Conservation (phyloP, 805 yeast species). For the Starmerella bacillaris region DNA sequence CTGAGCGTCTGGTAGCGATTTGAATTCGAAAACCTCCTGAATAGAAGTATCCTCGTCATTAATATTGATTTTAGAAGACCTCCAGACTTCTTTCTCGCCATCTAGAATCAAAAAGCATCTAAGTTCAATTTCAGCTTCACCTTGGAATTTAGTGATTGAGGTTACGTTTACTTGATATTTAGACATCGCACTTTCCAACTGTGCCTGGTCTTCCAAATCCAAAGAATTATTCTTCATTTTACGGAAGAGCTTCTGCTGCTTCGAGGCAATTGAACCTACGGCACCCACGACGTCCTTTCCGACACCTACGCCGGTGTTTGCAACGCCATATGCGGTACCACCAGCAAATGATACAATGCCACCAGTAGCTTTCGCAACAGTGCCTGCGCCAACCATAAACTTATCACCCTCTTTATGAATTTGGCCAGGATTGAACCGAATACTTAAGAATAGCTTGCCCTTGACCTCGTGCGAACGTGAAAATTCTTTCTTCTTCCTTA, state of each 20-base stretch:
- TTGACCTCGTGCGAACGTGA: conserved; percentile 31
- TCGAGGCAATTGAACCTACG: conserved; percentile 26
- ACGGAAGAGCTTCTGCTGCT: conserved; percentile 26
- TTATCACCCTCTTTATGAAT: conserved; percentile 23
- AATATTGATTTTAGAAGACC: conserved; percentile 42
- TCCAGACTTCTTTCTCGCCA: conserved; percentile 40
- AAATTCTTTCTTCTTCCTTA: conserved; percentile 27
- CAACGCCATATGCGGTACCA: conserved; percentile 32
- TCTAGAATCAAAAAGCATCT: conserved; percentile 26
- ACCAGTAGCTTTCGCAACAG: conserved; percentile 16
- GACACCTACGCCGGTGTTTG: conserved; percentile 27
- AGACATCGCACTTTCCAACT: conserved; percentile 10
- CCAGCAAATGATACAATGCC: conserved; percentile 13
- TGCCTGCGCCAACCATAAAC: conserved; percentile 12
- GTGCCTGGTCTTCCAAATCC: conserved; percentile 7
- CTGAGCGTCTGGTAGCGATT: conserved; percentile 42
- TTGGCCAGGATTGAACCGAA: conserved; percentile 55
- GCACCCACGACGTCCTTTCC: conserved; percentile 34
- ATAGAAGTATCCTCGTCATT: conserved; percentile 26
- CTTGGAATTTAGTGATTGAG: conserved; percentile 15
- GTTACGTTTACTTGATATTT: conserved; percentile 12
- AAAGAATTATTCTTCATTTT: conserved; percentile 25
- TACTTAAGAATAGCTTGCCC: conserved; percentile 44
- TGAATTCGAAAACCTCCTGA: conserved; percentile 37
- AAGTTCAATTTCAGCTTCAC: conserved; percentile 28